phyloP scores from a whole-genome alignment of 2,329 filamentous ascomycete species.

The Talaromyces sp. region DNA sequence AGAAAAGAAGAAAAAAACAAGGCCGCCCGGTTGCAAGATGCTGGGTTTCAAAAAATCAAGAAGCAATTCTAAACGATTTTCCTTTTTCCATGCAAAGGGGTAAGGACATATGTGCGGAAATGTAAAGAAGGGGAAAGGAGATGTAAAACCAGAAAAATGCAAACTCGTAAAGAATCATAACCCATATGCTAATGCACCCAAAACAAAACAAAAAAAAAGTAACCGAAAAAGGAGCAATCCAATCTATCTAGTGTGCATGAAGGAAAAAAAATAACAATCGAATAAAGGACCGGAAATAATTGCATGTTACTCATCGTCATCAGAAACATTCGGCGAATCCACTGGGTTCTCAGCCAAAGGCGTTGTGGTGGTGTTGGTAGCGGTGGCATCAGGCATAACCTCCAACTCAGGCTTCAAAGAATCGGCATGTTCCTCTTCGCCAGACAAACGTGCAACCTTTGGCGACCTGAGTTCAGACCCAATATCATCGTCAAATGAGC shows the following conservation, averaged over 20 bases:
- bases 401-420: constrained; percentile 33
- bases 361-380: constrained; percentile 10
- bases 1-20: neutral
- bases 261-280: neutral
- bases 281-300: neutral
- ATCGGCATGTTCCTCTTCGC: constrained; percentile 23
- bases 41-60: neutral
- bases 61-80: neutral
- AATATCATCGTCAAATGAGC: constrained; percentile 15
- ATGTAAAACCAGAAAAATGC: neutral
- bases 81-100: constrained; percentile 1
- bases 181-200: constrained; percentile 3
- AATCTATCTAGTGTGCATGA: neutral
- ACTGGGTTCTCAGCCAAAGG: constrained; percentile 22
- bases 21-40: neutral
- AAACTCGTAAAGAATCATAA: constrained; percentile 4
- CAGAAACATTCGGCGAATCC: constrained; percentile 24
- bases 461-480: constrained; percentile 26
- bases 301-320: constrained; percentile 24
- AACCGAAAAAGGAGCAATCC: neutral
- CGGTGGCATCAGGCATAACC: constrained; percentile 16
- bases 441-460: constrained; percentile 30
- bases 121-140: neutral
- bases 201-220: neutral
- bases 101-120: neutral